Percentiles rank a stretch among this genome's conserved stretches.
Conservation (phyloP, 108 stramenopile genomes). For the Nitzschia putrida region DNA sequence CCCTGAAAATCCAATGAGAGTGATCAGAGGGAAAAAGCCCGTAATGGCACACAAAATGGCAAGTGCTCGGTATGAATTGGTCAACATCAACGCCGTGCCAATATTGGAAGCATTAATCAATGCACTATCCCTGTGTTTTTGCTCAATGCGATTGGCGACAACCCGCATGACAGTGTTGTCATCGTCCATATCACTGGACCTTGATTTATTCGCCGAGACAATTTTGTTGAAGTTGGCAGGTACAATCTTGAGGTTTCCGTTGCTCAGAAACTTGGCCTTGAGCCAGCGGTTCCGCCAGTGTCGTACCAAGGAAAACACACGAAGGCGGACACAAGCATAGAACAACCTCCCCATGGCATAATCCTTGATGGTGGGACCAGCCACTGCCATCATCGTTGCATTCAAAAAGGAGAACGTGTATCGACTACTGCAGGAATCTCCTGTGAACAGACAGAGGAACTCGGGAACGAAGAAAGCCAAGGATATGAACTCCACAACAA, state of each 20-base stretch:
- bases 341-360: constrained; percentile 54
- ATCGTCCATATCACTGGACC: neutral
- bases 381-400: constrained; percentile 27
- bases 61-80: constrained; percentile 72
- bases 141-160: constrained; percentile 5
- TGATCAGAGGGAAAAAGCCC: constrained; percentile 47
- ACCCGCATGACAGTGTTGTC: neutral
- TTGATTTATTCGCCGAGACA: too few species aligned
- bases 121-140: constrained; percentile 14
- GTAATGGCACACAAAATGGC: constrained; percentile 51
- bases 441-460: constrained; percentile 58
- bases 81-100: constrained; percentile 79
- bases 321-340: constrained; percentile 56
- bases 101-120: constrained; percentile 64
- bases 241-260: constrained; percentile 10
- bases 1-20: constrained; percentile 17
- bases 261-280: constrained; percentile 36
- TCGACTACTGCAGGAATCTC: constrained; percentile 23
- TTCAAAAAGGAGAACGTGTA: constrained; percentile 38
- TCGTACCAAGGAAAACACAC: constrained; percentile 81
- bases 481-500: constrained; percentile 65
- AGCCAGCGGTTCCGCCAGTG: constrained; percentile 74
- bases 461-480: constrained; percentile 72
- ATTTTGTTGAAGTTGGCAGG: neutral
- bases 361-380: constrained; percentile 35